A percentile compares a stretch with the other conserved stretches of the same genome.
Evolutionary conservation across 2,329 filamentous ascomycete genomes (phyloP).

Genomic region (Incumbomyces delicatus): DNA sequence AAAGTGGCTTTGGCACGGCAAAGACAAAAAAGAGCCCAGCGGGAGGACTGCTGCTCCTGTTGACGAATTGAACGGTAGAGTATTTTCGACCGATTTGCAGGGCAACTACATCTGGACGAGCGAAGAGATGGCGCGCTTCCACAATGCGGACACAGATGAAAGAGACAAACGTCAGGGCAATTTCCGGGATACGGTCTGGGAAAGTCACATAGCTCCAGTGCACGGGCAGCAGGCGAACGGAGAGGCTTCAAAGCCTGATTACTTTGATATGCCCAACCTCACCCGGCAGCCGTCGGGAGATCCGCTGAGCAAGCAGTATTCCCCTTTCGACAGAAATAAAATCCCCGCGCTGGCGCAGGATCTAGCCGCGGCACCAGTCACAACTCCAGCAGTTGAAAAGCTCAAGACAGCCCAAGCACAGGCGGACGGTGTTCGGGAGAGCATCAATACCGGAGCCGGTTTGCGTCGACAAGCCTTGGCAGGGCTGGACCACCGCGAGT

Average conservation of each 20-base stretch:
- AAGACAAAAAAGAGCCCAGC: constrained; percentile 56
- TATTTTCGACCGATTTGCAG: constrained; percentile 37
- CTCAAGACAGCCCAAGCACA: background rate
- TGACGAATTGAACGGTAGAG: constrained; percentile 26
- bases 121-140: constrained; percentile 14
- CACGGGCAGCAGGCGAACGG: background rate
- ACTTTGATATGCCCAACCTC: background rate
- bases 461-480: constrained; percentile 15
- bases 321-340: background rate
- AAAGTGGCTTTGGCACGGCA: constrained; percentile 94
- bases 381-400: background rate
- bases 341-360: background rate
- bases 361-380: background rate
- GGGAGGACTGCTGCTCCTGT: constrained; percentile 22
- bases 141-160: background rate
- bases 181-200: constrained; percentile 12
- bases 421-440: background rate
- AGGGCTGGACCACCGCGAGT: constrained; percentile 12
- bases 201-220: background rate
- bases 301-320: background rate
- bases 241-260: background rate
- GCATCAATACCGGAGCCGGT: background rate
- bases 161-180: constrained; percentile 4
- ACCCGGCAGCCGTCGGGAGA: background rate
- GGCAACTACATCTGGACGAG: constrained; percentile 38